Base-by-base conservation (phyloP, 2,329 filamentous ascomycete species). In the Remersonia thermophila region DNA sequence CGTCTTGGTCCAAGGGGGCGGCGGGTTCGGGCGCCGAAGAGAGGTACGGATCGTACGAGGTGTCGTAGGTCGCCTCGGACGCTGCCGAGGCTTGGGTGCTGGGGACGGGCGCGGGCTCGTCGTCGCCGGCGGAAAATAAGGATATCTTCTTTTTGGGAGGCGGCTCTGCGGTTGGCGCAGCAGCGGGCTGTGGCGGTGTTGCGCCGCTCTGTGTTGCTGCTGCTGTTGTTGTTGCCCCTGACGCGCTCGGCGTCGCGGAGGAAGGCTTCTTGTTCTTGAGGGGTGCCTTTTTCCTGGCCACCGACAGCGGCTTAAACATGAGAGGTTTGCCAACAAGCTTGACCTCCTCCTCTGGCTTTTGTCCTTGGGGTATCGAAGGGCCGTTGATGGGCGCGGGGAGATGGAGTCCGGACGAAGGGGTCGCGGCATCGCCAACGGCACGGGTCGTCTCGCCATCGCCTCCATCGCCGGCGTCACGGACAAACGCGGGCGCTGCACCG, bases 291-390 rank as follows among this genome's bases (percentile, higher is more conserved):
- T 80, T 84, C 42, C 83, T 71, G 12, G 78, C 74, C 11, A 95
- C 86, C 1, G 87, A 94, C 27, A 95, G 64, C 3, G 89, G 89
- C 53, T 79, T 82, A 58, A 96, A 95, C 74, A 85, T 83, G 57
- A 87, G 73, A 10, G 85, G 75, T 48, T 87, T 91, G 14, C 82
- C 83, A 2, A 79, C 71, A 11, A 82, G 59, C 58, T 83, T 80
- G 12, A 80, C 69, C 39, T 80, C 73, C 2, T 71, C 65, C n/a
- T 69, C 69, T 17, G 69, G 58, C 50, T 75, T 74, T 49, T 74
- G 67, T 29, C 69, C 69, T 10, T 62, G 63, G 1, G 69, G 66
- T 48, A 72, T 68, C 23, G 64, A 60, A n/a, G 69, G 67, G 31
- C 55, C 53, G 14, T 42, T 46, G 10, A 30, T 26, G 41, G n/a